phyloP scores from a whole-genome alignment of 257 asterid species.

The Solanum chiquidenum region DNA sequence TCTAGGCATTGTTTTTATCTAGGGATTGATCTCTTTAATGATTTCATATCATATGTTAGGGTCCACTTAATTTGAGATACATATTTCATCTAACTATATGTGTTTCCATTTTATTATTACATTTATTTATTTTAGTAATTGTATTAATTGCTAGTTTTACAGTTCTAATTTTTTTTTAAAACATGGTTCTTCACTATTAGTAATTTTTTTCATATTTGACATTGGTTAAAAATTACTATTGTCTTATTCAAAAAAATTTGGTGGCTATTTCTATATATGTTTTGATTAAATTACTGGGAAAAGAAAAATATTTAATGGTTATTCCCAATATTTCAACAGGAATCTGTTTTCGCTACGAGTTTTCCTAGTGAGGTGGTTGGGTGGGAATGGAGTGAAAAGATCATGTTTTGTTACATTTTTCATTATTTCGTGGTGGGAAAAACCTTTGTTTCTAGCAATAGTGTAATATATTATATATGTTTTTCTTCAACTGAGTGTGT shows the following conservation, averaged over 20 bases:
- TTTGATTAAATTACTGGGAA: fast-evolving
- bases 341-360: background rate
- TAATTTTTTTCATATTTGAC: background rate
- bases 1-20: conserved; percentile 1
- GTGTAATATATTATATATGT: background rate
- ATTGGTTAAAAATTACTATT: background rate
- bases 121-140: background rate
- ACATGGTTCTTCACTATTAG: background rate
- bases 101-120: background rate
- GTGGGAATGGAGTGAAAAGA: background rate
- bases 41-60: background rate
- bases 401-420: background rate
- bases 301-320: background rate
- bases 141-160: background rate
- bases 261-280: background rate
- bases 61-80: background rate
- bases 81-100: background rate
- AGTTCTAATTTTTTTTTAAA: background rate
- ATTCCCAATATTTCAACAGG: background rate
- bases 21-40: background rate
- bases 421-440: background rate
- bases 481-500: background rate
- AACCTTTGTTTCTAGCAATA: fast-evolving
- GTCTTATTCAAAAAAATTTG: background rate
- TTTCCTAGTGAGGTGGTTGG: background rate